Conservation (phyloP, 1,284 basidiomycete genomes). For the Irpex lacteus region DNA sequence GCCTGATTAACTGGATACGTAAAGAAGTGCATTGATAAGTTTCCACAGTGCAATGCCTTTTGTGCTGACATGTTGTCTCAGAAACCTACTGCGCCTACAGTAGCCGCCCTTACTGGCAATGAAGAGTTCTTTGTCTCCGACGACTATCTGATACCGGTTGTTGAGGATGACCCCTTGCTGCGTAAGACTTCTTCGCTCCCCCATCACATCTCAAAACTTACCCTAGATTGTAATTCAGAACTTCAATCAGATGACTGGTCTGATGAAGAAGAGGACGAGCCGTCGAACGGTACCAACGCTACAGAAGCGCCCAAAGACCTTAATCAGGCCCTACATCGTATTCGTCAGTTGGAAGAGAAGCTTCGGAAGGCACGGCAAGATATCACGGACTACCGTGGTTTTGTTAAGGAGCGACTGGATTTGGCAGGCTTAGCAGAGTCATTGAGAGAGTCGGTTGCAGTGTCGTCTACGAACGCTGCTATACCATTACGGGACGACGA, state of each 20-base stretch:
- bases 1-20: conserved; percentile 86
- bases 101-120: conserved; percentile 46
- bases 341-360: conserved; percentile 51
- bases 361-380: conserved; percentile 51
- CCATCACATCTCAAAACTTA: neutral
- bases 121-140: conserved; percentile 73
- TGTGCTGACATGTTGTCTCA: conserved; percentile 24
- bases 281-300: conserved; percentile 26
- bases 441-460: conserved; percentile 35
- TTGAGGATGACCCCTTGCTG: conserved; percentile 86
- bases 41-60: neutral
- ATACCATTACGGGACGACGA: conserved; percentile 70
- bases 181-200: conserved; percentile 45
- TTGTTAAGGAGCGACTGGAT: conserved; percentile 53
- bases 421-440: conserved; percentile 41
- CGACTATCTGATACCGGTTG: conserved; percentile 72
- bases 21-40: conserved; percentile 46
- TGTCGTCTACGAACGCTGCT: conserved; percentile 24
- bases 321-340: conserved; percentile 39
- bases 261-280: conserved; percentile 50
- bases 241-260: conserved; percentile 72
- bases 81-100: conserved; percentile 49
- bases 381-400: conserved; percentile 54
- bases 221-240: conserved; percentile 35
- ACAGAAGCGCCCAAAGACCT: conserved; percentile 28